Evolutionary conservation across 768 basidiomycete genomes (phyloP).

Genomic region (Collybia sp.): DNA sequence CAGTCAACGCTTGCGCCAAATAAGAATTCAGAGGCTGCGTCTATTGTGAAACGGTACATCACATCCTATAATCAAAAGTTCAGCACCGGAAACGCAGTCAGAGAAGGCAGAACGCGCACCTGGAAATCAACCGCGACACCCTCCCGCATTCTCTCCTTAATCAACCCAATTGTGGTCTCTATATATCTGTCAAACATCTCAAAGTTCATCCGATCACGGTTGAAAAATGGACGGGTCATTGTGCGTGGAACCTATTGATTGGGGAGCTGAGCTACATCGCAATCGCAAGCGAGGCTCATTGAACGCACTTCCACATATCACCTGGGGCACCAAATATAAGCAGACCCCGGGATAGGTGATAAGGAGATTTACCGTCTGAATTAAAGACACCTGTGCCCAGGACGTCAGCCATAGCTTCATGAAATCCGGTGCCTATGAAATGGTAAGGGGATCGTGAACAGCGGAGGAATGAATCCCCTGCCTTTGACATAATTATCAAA

Average conservation of each 20-base stretch:
- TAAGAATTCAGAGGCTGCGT: conserved; percentile 62
- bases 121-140: conserved; percentile 59
- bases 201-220: conserved; percentile 54
- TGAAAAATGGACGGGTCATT: conserved; percentile 63
- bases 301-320: conserved; percentile 42
- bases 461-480: not conserved
- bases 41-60: conserved; percentile 59
- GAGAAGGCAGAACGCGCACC: conserved; percentile 17
- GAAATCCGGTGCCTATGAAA: conserved; percentile 7
- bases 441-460: not conserved
- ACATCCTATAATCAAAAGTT: conserved; percentile 37
- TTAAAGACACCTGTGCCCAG: conserved; percentile 47
- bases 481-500: conserved; percentile 12
- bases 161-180: conserved; percentile 34
- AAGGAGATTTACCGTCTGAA: conserved; percentile 33
- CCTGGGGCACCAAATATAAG: conserved; percentile 15
- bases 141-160: conserved; percentile 42
- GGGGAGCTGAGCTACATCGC: not conserved
- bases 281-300: not conserved
- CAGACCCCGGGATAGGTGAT: not conserved
- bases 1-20: conserved; percentile 55
- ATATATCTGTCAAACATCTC: conserved; percentile 56
- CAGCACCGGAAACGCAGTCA: not conserved
- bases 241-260: conserved; percentile 49
- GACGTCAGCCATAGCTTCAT: conserved; percentile 4